Conservation (phyloP, 1,284 basidiomycete species). For the Malassezia psittaci region DNA sequence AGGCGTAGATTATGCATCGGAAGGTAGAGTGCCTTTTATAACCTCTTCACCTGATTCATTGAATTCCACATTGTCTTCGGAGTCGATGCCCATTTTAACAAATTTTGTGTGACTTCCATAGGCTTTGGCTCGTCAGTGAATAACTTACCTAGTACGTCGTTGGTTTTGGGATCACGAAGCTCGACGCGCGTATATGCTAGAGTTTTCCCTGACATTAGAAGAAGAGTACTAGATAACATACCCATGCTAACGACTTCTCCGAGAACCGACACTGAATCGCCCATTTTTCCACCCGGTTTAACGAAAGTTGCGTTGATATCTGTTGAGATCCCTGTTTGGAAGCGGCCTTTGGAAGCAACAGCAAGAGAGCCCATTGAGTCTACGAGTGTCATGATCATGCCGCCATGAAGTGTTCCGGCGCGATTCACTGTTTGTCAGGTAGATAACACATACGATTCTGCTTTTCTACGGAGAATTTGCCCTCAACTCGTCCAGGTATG, state of each 20-base stretch:
- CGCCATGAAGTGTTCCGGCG: conserved; percentile 60
- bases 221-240: conserved; percentile 2
- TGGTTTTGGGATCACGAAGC: conserved; percentile 27
- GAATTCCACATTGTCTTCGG: conserved; percentile 69
- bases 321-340: conserved; percentile 74
- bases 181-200: conserved; percentile 42
- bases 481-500: conserved; percentile 26
- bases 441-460: conserved; percentile 21
- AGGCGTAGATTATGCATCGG: conserved; percentile 15
- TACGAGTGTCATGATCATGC: conserved; percentile 69
- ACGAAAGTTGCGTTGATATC: conserved; percentile 77
- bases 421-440: conserved; percentile 25
- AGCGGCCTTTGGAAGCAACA: conserved; percentile 68
- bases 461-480: conserved; percentile 20
- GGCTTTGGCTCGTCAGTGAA: conserved; percentile 8
- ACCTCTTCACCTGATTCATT: conserved; percentile 65
- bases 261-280: conserved; percentile 22
- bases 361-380: conserved; percentile 76
- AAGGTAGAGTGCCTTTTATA: conserved; percentile 54
- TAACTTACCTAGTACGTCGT: conserved; percentile 22
- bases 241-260: conserved; percentile 32
- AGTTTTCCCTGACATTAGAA: conserved; percentile 23
- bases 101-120: conserved; percentile 65
- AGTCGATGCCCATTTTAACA: conserved; percentile 62
- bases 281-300: conserved; percentile 55